A percentile compares a stretch with the other conserved stretches of the same genome.
Evolutionary conservation across 176 grass and related monocot species (phyloP).

Genomic region (Bolboschoenus planiculmis): DNA sequence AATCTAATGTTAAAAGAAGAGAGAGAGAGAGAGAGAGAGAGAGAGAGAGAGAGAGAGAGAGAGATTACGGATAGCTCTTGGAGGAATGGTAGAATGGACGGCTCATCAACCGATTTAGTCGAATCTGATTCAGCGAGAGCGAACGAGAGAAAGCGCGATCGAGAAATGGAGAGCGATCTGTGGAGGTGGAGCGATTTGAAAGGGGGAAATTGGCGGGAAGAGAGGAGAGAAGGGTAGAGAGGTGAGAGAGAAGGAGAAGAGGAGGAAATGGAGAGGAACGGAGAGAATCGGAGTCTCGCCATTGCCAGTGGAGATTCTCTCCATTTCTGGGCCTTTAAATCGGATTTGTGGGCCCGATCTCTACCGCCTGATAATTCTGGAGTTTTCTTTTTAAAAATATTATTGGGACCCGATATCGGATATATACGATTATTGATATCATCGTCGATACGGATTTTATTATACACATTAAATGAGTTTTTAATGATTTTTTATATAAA

Average conservation of each 20-base stretch:
- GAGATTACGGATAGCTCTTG: conserved; percentile 49
- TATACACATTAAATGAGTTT: too few species aligned
- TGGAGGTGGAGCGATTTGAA: background rate
- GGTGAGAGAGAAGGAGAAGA: conserved; percentile 16
- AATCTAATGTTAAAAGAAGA: too few species aligned
- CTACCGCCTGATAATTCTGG: background rate
- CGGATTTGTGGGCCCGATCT: background rate
- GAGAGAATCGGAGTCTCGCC: conserved; percentile 45
- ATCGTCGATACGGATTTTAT: too few species aligned
- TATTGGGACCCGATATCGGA: too few species aligned
- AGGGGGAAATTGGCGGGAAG: background rate
- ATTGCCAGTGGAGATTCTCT: conserved; percentile 19
- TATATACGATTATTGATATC: too few species aligned
- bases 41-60: too few species aligned
- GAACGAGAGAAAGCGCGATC: conserved; percentile 21
- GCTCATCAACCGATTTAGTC: conserved; percentile 28
- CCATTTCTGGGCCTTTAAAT: background rate
- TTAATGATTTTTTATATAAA: too few species aligned
- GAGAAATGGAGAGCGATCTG: background rate
- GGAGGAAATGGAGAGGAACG: conserved; percentile 1
- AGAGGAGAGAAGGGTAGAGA: background rate
- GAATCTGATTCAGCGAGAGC: conserved; percentile 49
- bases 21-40: too few species aligned
- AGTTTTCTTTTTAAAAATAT: background rate
- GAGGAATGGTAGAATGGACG: conserved; percentile 40